phyloP scores from a whole-genome alignment of 805 yeast species.

The Candida corydali region DNA sequence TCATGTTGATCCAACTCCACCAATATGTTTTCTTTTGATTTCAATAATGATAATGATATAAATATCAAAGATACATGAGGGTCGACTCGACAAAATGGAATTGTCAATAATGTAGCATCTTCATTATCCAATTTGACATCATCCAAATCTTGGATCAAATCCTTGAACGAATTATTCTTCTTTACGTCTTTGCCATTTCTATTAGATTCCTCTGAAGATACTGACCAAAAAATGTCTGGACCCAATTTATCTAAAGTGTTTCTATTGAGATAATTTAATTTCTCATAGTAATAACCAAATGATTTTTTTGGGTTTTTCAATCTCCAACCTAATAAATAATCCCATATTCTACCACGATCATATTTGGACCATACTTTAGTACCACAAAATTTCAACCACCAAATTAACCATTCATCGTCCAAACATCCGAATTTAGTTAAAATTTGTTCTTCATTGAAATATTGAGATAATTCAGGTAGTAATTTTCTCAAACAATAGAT shows the following conservation, averaged over 20 bases:
- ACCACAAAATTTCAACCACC: slow-evolving; percentile 95
- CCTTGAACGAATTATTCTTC: slow-evolving; percentile 23
- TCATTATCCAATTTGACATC: slow-evolving; percentile 1
- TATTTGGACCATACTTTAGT: slow-evolving; percentile 75
- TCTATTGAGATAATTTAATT: slow-evolving; percentile 29
- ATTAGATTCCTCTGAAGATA: slow-evolving; percentile 10
- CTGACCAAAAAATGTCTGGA: slow-evolving; percentile 61
- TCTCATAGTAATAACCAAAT: slow-evolving; percentile 27
- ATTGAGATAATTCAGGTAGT: slow-evolving; percentile 73
- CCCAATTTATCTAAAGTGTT: slow-evolving; percentile 39
- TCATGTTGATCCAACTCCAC: slow-evolving; percentile 89
- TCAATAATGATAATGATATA: slow-evolving; percentile 71
- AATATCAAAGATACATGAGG: slow-evolving; percentile 76
- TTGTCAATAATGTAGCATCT: slow-evolving; percentile 7
- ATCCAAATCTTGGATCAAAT: slow-evolving; percentile 26
- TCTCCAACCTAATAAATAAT: slow-evolving; percentile 76
- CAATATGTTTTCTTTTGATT: slow-evolving; percentile 72
- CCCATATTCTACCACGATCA: slow-evolving; percentile 91
- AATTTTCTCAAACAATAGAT: slow-evolving; percentile 55
- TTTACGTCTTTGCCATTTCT: neutral
- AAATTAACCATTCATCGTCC: slow-evolving; percentile 85
- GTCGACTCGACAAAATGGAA: slow-evolving; percentile 61
- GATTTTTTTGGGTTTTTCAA: slow-evolving; percentile 25
- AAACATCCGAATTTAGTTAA: slow-evolving; percentile 50
- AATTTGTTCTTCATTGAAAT: slow-evolving; percentile 76